Base-by-base conservation (phyloP, 805 yeast species). In the Cyberlindnera japonica region DNA sequence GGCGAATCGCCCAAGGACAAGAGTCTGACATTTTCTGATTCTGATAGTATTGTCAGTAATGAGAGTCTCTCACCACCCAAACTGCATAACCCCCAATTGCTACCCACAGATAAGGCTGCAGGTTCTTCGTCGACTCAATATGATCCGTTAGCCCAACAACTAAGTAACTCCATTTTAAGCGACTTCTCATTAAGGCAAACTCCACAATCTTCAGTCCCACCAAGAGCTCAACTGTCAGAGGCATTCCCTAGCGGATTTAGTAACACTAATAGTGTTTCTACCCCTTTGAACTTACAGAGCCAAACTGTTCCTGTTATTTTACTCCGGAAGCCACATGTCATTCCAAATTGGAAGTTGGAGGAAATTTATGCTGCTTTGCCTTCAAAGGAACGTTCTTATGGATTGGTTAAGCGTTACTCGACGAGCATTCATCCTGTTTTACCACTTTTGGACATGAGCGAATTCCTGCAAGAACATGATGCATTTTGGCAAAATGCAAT, bases 391-490 rank as follows among this genome's bases (percentile, higher is more conserved):
- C 62, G 72, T 27, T 69, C 78, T 0, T 69, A 62, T 48, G 75
- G 69, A 40, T 58, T 77, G 30, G 59, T 75, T 3, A 67, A 69
- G 25, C 60, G 80, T 20, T 77, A 72, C 48, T 54, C 71, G 10
- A 69, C 67, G 35, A 72, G 79, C 0, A 77, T 77, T 12, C 82
- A 77, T 50, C 72, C 76, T 7, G 61, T 77, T n/a, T 54, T 77
- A 9, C 83, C 83, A 0, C 57, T 77, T 5, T 43, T 77, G 40
- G 77, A 76, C 46, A 48, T 75, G 21, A 54, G 58, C 15, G 72
- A 67, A 22, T 72, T 76, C 45, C 42, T 64, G 4, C 54, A 54
- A 19, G 69, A 68, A 32, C 81, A 76, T 52, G 75, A 72, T 23
- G 53, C 54, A 14, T 77, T 67, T 47, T 77, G 82, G 82, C 63